Evolutionary conservation across 495 filamentous ascomycete species (phyloP).

Genomic region (Staphylotrichum longicolle): DNA sequence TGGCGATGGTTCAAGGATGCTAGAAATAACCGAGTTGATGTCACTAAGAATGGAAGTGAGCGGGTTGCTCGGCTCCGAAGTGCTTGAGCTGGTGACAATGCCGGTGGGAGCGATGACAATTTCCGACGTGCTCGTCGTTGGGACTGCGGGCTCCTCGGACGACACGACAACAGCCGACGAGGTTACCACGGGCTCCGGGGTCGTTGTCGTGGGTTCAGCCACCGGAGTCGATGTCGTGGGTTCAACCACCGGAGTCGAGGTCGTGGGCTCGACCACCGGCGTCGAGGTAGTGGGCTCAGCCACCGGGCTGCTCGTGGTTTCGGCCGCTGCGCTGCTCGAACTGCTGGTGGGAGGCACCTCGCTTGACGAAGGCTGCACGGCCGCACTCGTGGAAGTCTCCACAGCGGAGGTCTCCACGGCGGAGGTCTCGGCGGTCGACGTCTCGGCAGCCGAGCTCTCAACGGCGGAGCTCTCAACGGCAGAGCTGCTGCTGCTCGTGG

Average conservation of each 20-base stretch:
- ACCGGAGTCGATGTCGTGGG: no score
- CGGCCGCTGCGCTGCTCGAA: background rate
- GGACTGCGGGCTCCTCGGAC: background rate
- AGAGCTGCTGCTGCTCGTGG: background rate
- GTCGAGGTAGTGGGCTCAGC: background rate
- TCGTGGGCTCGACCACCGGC: background rate
- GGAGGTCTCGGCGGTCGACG: no score
- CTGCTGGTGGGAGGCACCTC: background rate
- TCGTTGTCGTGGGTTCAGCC: background rate
- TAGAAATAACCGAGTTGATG: slow-evolving; percentile 5
- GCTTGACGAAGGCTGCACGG: background rate
- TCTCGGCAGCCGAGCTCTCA: background rate
- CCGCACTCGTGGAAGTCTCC: background rate
- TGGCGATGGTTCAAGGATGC: slow-evolving; percentile 1
- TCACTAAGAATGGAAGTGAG: slow-evolving; percentile 11
- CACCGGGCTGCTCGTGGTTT: background rate
- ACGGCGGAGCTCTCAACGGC: background rate
- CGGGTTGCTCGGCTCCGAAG: background rate
- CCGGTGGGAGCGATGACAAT: slow-evolving; percentile 21
- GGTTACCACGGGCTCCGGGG: no score
- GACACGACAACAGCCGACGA: background rate
- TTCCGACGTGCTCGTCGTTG: background rate
- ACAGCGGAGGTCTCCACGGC: no score
- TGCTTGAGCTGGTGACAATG: slow-evolving; percentile 14
- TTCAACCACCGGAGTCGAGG: background rate